These are phyloP conservation scores for Salix brachista DNA, from an alignment of 345 rosid genomes.

Conservation along the genomic window DNA sequence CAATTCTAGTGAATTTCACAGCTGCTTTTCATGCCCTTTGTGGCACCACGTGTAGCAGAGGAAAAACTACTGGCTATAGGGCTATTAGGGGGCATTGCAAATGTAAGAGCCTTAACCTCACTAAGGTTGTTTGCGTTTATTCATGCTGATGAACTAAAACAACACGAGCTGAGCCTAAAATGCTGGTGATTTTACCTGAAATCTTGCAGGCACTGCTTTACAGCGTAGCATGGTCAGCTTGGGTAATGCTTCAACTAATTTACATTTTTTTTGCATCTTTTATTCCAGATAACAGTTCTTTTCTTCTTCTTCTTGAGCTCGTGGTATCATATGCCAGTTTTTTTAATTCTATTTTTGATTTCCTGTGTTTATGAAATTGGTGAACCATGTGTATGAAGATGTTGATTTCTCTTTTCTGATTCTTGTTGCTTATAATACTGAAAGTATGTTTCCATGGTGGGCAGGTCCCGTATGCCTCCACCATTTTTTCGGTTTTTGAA, in stretches of 20 bases:
- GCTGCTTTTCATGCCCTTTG: conserved; percentile 64
- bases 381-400: background rate
- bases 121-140: background rate
- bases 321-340: background rate
- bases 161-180: background rate
- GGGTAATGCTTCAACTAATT: conserved; percentile 48
- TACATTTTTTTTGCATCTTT: background rate
- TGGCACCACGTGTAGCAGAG: conserved; percentile 56
- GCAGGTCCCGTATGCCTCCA: conserved; percentile 77
- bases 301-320: background rate
- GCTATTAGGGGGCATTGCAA: conserved; percentile 38
- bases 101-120: conserved; percentile 34
- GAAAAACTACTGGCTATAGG: conserved; percentile 68
- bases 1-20: conserved; percentile 28
- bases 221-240: conserved; percentile 75
- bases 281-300: background rate
- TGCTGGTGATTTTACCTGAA: background rate
- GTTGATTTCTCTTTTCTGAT: background rate
- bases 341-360: background rate
- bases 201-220: conserved; percentile 54
- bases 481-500: conserved; percentile 31
- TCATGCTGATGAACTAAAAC: background rate
- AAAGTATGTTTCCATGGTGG: background rate
- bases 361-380: background rate
- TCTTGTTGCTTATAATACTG: background rate